Evolutionary conservation across 148 eudicot genomes (phyloP), one percentile per base, ranked within the genome.

Genomic region (Linanthus parryae): DNA sequence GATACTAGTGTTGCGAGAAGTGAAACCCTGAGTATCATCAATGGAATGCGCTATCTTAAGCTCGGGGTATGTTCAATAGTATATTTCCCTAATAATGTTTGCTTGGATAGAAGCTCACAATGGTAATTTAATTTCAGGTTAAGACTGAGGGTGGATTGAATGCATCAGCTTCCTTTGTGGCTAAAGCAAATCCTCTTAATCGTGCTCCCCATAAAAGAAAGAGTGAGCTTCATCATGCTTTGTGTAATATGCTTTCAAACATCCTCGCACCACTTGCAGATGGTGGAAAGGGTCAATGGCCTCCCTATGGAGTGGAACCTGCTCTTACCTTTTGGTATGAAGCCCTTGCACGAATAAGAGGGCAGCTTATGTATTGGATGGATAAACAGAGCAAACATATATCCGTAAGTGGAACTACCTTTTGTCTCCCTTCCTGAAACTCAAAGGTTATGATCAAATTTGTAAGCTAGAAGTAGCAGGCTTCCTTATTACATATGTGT

Each of bases 161-260:
- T 78, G 99, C 99, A 44, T 92, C 99, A 20, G 99, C 99, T 27
- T 92, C 99, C 15, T 92, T 92, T 80, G 91, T 92, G 56, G 99
- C 94, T 25, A 92, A 92, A 66, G 94, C 99, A 27, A 92, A 92
- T 61, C 99, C 99, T 54, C 76, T 88, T 51, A 87, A 87, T 58
- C 99, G 96, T 62, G 83, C 91, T 64, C 91, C 96, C 23, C 88
- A 84, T 71, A 92, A 92, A 69, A 79, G 99, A 47, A 92, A 92
- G 73, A 92, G 94, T 72, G 99, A 92, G 84, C 94, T 92, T 46
- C 77, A 92, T 62, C 96, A 87, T 68, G 96, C 99, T 14, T 78
- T 84, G 7, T 92, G 99, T 77, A 92, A 75, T 72, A 92, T 92
- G 99, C 99, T 92, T 70, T 84, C 99, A 51, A 79, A 84, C 64